Percentiles rank a stretch among this genome's conserved stretches.
These are phyloP conservation scores for Plicaturopsis crispa DNA, from an alignment of 768 basidiomycete genomes.

Conservation along the genomic window DNA sequence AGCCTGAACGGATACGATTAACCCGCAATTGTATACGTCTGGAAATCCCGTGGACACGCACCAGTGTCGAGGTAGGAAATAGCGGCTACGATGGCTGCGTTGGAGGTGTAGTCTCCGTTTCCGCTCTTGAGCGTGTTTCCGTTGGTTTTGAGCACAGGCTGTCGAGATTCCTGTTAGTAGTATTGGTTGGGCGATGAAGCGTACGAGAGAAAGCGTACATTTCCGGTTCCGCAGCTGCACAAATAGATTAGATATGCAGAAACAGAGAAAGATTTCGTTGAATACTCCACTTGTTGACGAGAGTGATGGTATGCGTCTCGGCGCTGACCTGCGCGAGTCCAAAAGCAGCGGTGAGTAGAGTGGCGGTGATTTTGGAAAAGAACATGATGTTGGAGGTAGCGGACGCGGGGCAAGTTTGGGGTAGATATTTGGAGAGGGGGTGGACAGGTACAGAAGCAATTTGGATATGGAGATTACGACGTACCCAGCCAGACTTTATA, in stretches of 20 bases:
- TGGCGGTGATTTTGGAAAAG: too few species aligned
- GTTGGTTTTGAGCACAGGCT: slow-evolving; percentile 24
- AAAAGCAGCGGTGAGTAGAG: not conserved
- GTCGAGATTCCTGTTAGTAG: not conserved
- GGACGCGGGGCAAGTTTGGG: too few species aligned
- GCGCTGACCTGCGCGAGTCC: not conserved
- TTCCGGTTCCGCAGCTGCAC: slow-evolving; percentile 24
- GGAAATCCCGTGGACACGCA: slow-evolving; percentile 4
- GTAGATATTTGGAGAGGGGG: too few species aligned
- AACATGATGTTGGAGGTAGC: too few species aligned
- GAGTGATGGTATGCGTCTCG: slow-evolving; percentile 1
- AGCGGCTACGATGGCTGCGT: slow-evolving; percentile 21
- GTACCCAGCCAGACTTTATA: too few species aligned
- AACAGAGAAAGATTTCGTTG: too few species aligned
- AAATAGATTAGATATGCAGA: slow-evolving; percentile 14
- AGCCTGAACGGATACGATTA: slow-evolving; percentile 10
- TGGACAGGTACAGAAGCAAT: too few species aligned
- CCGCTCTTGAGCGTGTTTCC: slow-evolving; percentile 23
- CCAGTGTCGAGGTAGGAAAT: slow-evolving; percentile 30
- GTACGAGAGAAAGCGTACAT: slow-evolving; percentile 14
- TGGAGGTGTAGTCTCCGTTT: slow-evolving; percentile 17
- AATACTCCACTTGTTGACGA: too few species aligned
- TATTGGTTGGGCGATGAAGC: not conserved
- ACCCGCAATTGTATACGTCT: slow-evolving; percentile 11
- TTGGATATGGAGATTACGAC: too few species aligned